Percentiles rank a stretch among this genome's conserved stretches.
phyloP scores from a whole-genome alignment of 2,329 filamentous ascomycete genomes.

The Exophiala phaeomuriformis region DNA sequence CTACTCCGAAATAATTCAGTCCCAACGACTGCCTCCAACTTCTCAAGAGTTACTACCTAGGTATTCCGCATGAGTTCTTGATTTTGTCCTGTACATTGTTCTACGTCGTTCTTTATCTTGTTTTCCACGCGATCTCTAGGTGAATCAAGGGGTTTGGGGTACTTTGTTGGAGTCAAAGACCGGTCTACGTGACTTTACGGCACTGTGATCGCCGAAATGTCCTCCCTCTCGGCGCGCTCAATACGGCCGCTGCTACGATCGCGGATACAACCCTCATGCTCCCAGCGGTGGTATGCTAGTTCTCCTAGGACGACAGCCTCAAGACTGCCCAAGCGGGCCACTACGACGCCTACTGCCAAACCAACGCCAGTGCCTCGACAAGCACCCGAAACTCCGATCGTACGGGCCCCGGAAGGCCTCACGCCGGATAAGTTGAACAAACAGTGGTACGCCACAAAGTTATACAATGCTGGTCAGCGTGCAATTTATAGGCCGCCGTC shows the following conservation, averaged over 20 bases:
- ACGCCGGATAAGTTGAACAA: constrained; percentile 8
- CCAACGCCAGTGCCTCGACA: neutral
- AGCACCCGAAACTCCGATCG: neutral
- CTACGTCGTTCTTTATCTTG: too few species aligned
- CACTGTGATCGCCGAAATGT: constrained; percentile 2
- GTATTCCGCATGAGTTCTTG: too few species aligned
- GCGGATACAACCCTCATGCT: constrained; percentile 1
- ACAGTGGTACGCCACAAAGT: constrained; percentile 16
- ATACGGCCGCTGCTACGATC: constrained; percentile 8
- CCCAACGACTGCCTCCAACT: too few species aligned
- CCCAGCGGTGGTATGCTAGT: constrained; percentile 7
- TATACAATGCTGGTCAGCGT: constrained; percentile 14
- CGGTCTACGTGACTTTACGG: too few species aligned
- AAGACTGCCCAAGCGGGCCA: neutral
- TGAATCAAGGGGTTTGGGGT: neutral
- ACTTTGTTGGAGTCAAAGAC: neutral
- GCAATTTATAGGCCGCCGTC: constrained; percentile 17
- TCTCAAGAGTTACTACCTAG: too few species aligned
- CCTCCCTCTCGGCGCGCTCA: neutral
- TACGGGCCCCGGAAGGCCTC: neutral
- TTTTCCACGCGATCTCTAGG: too few species aligned
- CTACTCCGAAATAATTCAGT: too few species aligned
- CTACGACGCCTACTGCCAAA: neutral
- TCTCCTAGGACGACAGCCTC: constrained; percentile 1
- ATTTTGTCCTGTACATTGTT: too few species aligned